Conservation (phyloP, 2,329 filamentous ascomycete genomes). For the Pseudogymnoascus sp. region DNA sequence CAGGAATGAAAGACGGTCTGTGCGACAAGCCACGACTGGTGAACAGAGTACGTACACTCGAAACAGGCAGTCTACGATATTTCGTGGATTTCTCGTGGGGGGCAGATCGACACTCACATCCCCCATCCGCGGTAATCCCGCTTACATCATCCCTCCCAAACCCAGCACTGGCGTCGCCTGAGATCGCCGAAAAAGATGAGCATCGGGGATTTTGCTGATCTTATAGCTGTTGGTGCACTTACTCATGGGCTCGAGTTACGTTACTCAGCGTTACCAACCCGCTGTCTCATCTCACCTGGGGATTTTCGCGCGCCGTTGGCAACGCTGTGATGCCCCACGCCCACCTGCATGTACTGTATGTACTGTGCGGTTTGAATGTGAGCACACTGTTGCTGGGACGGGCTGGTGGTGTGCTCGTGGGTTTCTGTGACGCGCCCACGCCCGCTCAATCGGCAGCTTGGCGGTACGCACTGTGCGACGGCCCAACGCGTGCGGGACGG, state of each 20-base stretch:
- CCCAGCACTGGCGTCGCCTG: background rate
- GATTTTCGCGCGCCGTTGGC: slow-evolving; percentile 2
- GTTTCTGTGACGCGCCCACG: background rate
- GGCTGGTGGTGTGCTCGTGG: background rate
- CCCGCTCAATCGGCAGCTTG: background rate
- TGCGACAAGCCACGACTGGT: slow-evolving; percentile 1
- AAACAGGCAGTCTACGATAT: background rate
- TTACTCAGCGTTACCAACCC: background rate
- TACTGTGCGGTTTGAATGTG: background rate
- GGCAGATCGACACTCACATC: background rate
- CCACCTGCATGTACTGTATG: background rate
- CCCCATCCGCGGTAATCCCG: background rate
- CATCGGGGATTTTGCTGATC: background rate
- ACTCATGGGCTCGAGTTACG: background rate
- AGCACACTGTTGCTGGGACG: background rate
- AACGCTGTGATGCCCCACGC: slow-evolving; percentile 1
- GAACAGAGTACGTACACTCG: background rate
- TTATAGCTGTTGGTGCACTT: background rate
- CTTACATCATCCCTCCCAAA: background rate
- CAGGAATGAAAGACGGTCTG: background rate
- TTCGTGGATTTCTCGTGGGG: background rate
- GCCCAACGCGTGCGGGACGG: background rate
- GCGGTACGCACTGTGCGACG: background rate
- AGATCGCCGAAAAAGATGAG: background rate
- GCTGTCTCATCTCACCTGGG: background rate